Evolutionary conservation across 148 eudicot species (phyloP), one percentile per base, ranked within the genome.

Genomic region (Bassia scoparia): DNA sequence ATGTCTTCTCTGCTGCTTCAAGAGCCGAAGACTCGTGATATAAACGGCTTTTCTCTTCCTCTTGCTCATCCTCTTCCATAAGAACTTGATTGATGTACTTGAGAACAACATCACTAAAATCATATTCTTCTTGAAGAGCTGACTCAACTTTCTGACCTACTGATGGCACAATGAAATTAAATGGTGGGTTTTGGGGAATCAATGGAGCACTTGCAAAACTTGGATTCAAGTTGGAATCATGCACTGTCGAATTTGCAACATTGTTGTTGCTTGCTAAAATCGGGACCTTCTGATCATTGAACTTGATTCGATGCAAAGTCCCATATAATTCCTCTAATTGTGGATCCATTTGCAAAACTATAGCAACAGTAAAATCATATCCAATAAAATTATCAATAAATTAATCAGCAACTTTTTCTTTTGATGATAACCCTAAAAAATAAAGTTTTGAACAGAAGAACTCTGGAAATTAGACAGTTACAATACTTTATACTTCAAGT

Each of bases 11-110:
- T 0, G 90, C 81, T 24, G 91, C 95, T 80, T 81, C 86, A 69
- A 89, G 82, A 74, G 88, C 89, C 30, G 87, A 84, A 68, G 95
- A 79, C 69, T 79, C 84, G 37, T 87, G 88, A 84, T 81, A 76
- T 46, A 75, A 33, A 63, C 82, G 77, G 15, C 70, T 48, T 70
- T 80, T 89, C 70, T 84, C 95, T 59, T 84, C 89, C 78, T 86
- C 95, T 54, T 84, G 88, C 80, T 67, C 88, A 31, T 89, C 88
- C 68, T 89, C 95, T 80, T 87, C 95, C 89, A 87, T 86, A 29
- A 89, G 91, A 78, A 89, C 82, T 82, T 84, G 82, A 69, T 71
- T 84, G 49, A 89, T 89, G 74, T 87, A 87, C 81, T 84, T 86
- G 12, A 87, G 88, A 69, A 89, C 87, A 50, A 59, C 82, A 78